Evolutionary conservation across 805 yeast species (phyloP).

Genomic region (Kazachstania kunashirensis): DNA sequence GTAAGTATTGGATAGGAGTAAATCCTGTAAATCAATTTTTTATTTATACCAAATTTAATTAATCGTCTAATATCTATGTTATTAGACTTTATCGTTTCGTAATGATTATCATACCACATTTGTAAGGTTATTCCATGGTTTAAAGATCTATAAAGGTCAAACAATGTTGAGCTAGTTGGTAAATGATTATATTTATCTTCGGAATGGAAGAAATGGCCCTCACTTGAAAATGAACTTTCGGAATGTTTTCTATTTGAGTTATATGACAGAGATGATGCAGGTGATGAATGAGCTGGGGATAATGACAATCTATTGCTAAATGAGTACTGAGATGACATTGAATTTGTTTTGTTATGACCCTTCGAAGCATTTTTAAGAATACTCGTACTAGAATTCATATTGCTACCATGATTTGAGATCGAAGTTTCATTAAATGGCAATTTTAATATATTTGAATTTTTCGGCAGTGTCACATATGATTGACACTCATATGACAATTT

Average conservation of each 20-base stretch:
- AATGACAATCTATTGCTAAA: not conserved
- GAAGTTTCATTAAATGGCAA: conserved; percentile 24
- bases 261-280: conserved; percentile 2
- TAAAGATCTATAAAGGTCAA: conserved; percentile 65
- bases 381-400: not conserved
- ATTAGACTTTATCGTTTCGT: conserved; percentile 36
- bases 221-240: conserved; percentile 17
- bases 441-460: conserved; percentile 21
- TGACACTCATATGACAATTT: conserved; percentile 76
- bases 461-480: conserved; percentile 53
- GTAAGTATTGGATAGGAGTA: conserved; percentile 58
- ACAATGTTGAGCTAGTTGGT: conserved; percentile 58
- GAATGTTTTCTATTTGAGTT: conserved; percentile 5
- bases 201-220: conserved; percentile 1
- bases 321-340: conserved; percentile 4
- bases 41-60: conserved; percentile 74
- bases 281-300: conserved; percentile 2
- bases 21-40: conserved; percentile 75
- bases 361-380: not conserved
- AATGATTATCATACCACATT: conserved; percentile 73
- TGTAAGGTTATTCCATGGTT: conserved; percentile 68
- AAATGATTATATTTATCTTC: conserved; percentile 15
- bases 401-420: conserved; percentile 6
- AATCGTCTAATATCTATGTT: conserved; percentile 78
- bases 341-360: not conserved